Base-by-base conservation (phyloP, 208 protist genomes). In the Trypanosoma cruzi region DNA sequence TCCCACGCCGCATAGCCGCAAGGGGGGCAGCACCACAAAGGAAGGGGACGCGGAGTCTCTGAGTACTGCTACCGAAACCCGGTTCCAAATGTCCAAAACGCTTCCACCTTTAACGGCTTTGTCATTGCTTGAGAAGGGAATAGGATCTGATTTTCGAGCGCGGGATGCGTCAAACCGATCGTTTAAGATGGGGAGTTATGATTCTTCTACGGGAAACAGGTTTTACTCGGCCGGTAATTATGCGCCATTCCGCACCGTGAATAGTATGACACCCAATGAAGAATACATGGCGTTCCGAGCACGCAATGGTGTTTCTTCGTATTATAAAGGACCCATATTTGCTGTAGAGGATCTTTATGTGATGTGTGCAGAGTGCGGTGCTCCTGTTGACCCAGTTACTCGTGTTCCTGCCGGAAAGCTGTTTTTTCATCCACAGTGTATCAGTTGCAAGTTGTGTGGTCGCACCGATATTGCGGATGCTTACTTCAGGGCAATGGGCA, bases 321-420 rank as follows among this genome's bases (percentile, higher is more conserved):
- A 61, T 29, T 96, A 84, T 68, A 62, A n/a, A 13, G 90, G 90
- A 4, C 84, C 86, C 5, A 69, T 96, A 11, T 86, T 83, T 78
- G 78, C 88, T 4, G 82, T 84, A 4, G 90, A 96, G 73, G 86
- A 94, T 28, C 57, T 90, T 34, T 72, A 78, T 36, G 86, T 93
- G 13, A 67, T 75, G 24, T 96, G 90, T 64, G 71, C 77, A 14
- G 46, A 20, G 22, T 96, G 90, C 55, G 77, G 85, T 16, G 71
- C 74, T 31, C 85, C 88, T 6, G 84, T 96, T 11, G 90, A 96
- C 65, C 82, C 90, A 22, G 79, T 96, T 48, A 61, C 61, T 8
- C 88, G 90, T 18, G 85, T 96, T 14, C 88, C 85, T 0, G 90
- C 88, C 0, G 87, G 86, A 14, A 76, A 63, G n/a, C 73, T 92